These are phyloP conservation scores for Ceratobasidium sp. DNA, from an alignment of 1,284 basidiomycete genomes.

Conservation along the genomic window DNA sequence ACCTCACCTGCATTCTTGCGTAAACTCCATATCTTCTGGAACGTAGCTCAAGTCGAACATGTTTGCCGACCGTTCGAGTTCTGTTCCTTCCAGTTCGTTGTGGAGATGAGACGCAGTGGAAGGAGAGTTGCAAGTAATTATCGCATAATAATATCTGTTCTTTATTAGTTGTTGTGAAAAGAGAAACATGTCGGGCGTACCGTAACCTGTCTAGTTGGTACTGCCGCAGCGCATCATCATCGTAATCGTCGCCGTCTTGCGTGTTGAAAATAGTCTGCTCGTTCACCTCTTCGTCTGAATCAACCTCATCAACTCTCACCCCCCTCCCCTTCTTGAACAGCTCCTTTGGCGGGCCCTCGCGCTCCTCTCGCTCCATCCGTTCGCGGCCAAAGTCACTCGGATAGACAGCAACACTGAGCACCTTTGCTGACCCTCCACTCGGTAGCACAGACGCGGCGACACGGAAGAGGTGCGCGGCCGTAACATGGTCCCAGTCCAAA, in stretches of 20 bases:
- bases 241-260: conserved; percentile 76
- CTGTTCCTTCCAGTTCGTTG: conserved; percentile 91
- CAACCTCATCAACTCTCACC: conserved; percentile 52
- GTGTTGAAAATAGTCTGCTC: conserved; percentile 74
- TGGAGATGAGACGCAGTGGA: conserved; percentile 85
- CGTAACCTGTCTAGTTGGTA: conserved; percentile 95
- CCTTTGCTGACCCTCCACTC: conserved; percentile 47
- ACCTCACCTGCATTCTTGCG: conserved; percentile 76
- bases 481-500: conserved; percentile 98
- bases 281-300: conserved; percentile 66
- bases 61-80: conserved; percentile 97
- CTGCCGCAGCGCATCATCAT: conserved; percentile 88
- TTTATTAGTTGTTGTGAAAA: conserved; percentile 5
- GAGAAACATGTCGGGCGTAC: conserved; percentile 59
- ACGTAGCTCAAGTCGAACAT: conserved; percentile 95
- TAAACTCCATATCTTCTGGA: conserved; percentile 92
- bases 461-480: conserved; percentile 90
- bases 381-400: conserved; percentile 94
- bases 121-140: conserved; percentile 88
- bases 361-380: conserved; percentile 87
- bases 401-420: conserved; percentile 85
- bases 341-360: conserved; percentile 88
- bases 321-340: conserved; percentile 72
- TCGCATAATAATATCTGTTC: conserved; percentile 93
- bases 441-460: conserved; percentile 83